Base-by-base conservation (phyloP, 2,329 filamentous ascomycete species). In the Cadophora sp. region DNA sequence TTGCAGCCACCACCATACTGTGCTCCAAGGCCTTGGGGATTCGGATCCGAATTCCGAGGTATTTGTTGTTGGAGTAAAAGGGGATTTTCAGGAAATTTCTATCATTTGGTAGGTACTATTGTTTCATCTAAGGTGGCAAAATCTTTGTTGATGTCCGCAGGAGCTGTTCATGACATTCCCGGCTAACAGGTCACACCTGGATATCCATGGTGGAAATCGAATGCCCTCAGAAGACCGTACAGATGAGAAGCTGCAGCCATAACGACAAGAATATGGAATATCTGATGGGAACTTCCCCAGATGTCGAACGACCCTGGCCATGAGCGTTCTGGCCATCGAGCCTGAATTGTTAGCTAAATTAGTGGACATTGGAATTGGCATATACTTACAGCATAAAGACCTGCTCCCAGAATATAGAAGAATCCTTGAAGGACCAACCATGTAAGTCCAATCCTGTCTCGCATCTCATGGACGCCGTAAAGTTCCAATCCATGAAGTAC, bases 201-300 rank as follows among this genome's bases (percentile, higher is more conserved):
- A 22, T 50, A 79, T 65, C 83, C 86, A 79, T 97, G 94, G 75
- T 93, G 89, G 76, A 92, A 90, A 79, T 97, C 92, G 80, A 97
- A 97, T 4, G 94, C 94, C 79, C 88, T 91, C 36, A 92, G 77
- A 80, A 98, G 85, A 59, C 92, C 94, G 62, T 89, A 89, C 67
- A 98, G 82, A 82, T 99, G 96, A 27, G 91, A 87, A 1, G 87
- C 85, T 0, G 93, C 95, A 0, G 96, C 96, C 68, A 94, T 79
- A 18, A 98, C 83, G 33, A 99, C 94, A 70, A 96, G 85, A 47
- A 97, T 82, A 81, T 99, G 96, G 79, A 99, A 99, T 71, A 99
- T 91, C 81, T 99, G 96, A 79, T 99, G 96, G 22, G 93, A 97
- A 77, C 90, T 94, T 45, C 96, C 95, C 87, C 92, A 92, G 61